Evolutionary conservation across 2,329 filamentous ascomycete genomes (phyloP), one percentile per base, ranked within the genome.

Genomic region (Neurospora sp.): DNA sequence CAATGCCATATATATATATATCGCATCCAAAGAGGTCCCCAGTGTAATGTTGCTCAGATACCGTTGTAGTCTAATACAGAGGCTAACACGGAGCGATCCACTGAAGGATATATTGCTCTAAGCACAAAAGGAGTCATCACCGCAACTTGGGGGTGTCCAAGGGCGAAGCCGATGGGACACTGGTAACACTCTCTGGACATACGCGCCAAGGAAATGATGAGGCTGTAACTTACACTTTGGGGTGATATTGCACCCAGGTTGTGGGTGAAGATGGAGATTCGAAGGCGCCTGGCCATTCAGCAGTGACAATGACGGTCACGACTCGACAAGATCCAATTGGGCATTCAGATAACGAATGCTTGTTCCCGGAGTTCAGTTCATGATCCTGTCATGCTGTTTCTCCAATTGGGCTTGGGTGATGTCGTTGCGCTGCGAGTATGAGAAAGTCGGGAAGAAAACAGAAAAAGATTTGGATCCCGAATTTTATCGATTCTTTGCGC

Each of bases 51-150:
- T 74, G 86, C 87, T 96, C 92, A 96, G 92, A 96, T 96, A 96
- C 92, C 92, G 92, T 96, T 95, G 92, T 96, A 96, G 92, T 96
- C 92, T 91, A 91, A 89, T 88, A 81, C 80, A 77, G 85, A 86
- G 83, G 85, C 87, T 81, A 82, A 85, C 88, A 90, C 81, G 74
- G 86, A 87, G 86, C 83, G 78, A 62, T 83, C 81, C 83, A 84
- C 80, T 84, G 84, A 85, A 85, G 83, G 83, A 80, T 82, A 62
- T 62, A 74, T 74, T 75, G 83, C 85, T 86, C 86, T 89, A 84
- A 82, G 87, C 84, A 83, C 84, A 80, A 76, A 76, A 78, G 77
- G 80, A 81, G 85, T 90, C 88, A 90, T 91, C 88, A 90, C 77
- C 78, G 83, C 83, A 81, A 82, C 74, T 66, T 69, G 67, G 39